phyloP scores from a whole-genome alignment of 805 yeast species.

The Ogataea angusta region DNA sequence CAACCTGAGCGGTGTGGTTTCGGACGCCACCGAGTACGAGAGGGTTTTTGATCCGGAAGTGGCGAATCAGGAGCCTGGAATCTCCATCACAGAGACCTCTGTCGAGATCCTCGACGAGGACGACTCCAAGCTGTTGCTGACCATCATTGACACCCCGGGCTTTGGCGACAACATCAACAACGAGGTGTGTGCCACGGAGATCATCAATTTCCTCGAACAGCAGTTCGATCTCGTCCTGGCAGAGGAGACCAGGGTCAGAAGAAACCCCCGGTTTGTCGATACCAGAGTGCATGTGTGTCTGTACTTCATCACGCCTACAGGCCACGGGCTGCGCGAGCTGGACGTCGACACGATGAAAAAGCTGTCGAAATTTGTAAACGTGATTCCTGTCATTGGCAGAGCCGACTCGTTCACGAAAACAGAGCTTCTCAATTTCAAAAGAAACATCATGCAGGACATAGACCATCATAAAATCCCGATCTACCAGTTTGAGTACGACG shows the following conservation, averaged over 20 bases:
- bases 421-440: constrained; percentile 59
- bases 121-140: constrained; percentile 50
- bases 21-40: constrained; percentile 53
- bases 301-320: constrained; percentile 70
- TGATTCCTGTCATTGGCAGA: constrained; percentile 65
- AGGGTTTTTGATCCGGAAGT: constrained; percentile 58
- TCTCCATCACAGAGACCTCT: constrained; percentile 65
- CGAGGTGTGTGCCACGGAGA: constrained; percentile 62
- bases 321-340: constrained; percentile 74
- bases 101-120: constrained; percentile 63
- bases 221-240: constrained; percentile 77
- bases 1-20: constrained; percentile 52
- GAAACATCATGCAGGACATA: constrained; percentile 58
- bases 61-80: constrained; percentile 69
- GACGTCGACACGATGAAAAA: constrained; percentile 71
- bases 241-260: constrained; percentile 80
- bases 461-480: constrained; percentile 68
- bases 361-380: constrained; percentile 68
- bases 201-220: constrained; percentile 64
- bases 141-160: constrained; percentile 59
- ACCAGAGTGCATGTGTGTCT: constrained; percentile 71
- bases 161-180: constrained; percentile 60
- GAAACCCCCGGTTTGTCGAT: constrained; percentile 81
- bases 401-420: constrained; percentile 67
- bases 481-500: constrained; percentile 67